phyloP scores from a whole-genome alignment of 208 protist genomes.

The Leishmania major region DNA sequence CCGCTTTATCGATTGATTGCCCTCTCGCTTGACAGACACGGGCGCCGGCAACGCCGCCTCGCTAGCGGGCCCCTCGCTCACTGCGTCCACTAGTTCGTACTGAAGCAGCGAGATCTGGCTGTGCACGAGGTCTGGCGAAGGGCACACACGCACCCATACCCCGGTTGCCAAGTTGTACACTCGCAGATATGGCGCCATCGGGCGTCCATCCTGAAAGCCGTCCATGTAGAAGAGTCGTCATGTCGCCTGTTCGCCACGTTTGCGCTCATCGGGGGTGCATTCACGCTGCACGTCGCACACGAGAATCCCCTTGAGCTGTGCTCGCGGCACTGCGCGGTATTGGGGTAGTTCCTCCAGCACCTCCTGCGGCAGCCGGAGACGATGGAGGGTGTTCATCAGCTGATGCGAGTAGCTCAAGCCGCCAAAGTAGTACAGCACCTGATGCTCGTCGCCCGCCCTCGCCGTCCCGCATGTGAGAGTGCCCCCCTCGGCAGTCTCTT shows the following conservation, averaged over 20 bases:
- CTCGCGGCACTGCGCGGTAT: slow-evolving; percentile 45
- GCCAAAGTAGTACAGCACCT: slow-evolving; percentile 54
- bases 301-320: slow-evolving; percentile 55
- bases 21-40: neutral
- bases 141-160: slow-evolving; percentile 49
- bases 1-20: neutral
- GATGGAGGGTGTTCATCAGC: slow-evolving; percentile 46
- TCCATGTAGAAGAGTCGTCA: slow-evolving; percentile 62
- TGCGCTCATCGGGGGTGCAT: slow-evolving; percentile 24
- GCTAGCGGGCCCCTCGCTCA: neutral
- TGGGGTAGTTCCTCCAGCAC: slow-evolving; percentile 47
- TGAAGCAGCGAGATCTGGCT: slow-evolving; percentile 39
- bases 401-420: slow-evolving; percentile 41
- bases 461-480: neutral
- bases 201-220: slow-evolving; percentile 47
- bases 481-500: neutral
- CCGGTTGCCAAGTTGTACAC: slow-evolving; percentile 41
- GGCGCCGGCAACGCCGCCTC: neutral
- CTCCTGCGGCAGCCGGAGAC: slow-evolving; percentile 43
- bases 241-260: slow-evolving; percentile 13
- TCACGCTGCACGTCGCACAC: slow-evolving; percentile 52
- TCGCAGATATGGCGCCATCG: slow-evolving; percentile 47
- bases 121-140: slow-evolving; percentile 47
- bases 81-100: slow-evolving; percentile 16
- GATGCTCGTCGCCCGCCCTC: neutral